phyloP scores from a whole-genome alignment of 768 basidiomycete species.

The Daedaleopsis nitida region DNA sequence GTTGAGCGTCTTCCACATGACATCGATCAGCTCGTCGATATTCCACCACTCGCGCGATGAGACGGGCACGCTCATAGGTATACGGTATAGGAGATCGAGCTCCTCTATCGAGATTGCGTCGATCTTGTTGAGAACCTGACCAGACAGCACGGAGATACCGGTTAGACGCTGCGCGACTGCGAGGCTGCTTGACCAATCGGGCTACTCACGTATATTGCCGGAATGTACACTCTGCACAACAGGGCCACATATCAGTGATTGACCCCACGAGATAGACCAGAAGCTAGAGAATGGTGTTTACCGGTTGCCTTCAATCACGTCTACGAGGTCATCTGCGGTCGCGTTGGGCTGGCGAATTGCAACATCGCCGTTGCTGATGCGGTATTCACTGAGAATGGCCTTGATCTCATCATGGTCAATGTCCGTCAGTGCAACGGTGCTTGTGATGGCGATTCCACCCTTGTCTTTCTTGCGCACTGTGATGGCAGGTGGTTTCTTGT shows the following conservation, averaged over 20 bases:
- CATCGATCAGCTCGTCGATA: constrained; percentile 88
- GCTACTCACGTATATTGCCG: constrained; percentile 77
- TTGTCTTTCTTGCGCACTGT: constrained; percentile 84
- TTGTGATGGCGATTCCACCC: constrained; percentile 92
- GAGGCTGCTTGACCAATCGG: no score
- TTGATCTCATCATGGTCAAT: constrained; percentile 97
- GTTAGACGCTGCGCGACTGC: background rate
- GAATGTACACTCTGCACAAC: constrained; percentile 79
- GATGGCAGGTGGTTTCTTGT: constrained; percentile 92
- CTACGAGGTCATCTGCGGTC: constrained; percentile 94
- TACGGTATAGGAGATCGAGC: constrained; percentile 92
- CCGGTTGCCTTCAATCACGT: constrained; percentile 96
- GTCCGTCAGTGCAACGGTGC: constrained; percentile 94
- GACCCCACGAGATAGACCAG: background rate
- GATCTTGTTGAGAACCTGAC: constrained; percentile 47
- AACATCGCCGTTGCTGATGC: constrained; percentile 84
- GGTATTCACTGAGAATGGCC: constrained; percentile 92
- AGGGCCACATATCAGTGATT: background rate
- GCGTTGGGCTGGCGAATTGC: constrained; percentile 91
- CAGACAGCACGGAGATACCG: background rate
- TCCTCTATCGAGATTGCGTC: constrained; percentile 99
- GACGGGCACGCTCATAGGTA: constrained; percentile 93
- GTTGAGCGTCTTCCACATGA: constrained; percentile 93
- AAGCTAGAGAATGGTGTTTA: constrained; percentile 30
- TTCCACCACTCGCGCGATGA: constrained; percentile 96